These are phyloP conservation scores for Zygosaccharomyces pseudorouxii DNA, from an alignment of 805 yeast species.

Conservation along the genomic window DNA sequence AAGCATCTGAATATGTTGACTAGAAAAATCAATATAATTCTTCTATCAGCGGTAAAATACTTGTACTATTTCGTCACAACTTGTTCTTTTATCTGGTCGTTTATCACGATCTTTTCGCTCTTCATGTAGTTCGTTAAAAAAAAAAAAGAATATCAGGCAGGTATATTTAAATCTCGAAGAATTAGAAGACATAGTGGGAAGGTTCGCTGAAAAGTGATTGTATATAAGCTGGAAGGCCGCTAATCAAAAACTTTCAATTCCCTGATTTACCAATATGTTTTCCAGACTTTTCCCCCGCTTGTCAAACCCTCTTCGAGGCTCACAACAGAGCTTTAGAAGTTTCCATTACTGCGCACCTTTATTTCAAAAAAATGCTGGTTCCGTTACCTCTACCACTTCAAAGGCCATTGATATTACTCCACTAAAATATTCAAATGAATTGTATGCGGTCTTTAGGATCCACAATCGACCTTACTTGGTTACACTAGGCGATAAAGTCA, in stretches of 20 bases:
- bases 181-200: background rate
- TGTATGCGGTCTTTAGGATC: constrained; percentile 78
- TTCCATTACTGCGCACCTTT: background rate
- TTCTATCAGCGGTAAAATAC: background rate
- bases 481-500: constrained; percentile 82
- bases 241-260: background rate
- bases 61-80: background rate
- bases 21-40: background rate
- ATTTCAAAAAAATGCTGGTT: constrained; percentile 4
- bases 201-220: background rate
- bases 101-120: background rate
- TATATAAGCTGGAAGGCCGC: background rate
- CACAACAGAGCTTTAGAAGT: constrained; percentile 1
- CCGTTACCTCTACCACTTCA: background rate
- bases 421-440: constrained; percentile 58
- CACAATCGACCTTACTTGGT: constrained; percentile 84
- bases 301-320: background rate
- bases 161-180: background rate
- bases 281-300: background rate
- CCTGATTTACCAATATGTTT: background rate
- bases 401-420: constrained; percentile 46
- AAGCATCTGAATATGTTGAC: too few species aligned
- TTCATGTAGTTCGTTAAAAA: background rate
- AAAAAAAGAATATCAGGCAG: background rate
- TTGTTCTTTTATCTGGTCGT: background rate